These are phyloP conservation scores for Croton setiger DNA, from an alignment of 441 rosid genomes.

Conservation along the genomic window DNA sequence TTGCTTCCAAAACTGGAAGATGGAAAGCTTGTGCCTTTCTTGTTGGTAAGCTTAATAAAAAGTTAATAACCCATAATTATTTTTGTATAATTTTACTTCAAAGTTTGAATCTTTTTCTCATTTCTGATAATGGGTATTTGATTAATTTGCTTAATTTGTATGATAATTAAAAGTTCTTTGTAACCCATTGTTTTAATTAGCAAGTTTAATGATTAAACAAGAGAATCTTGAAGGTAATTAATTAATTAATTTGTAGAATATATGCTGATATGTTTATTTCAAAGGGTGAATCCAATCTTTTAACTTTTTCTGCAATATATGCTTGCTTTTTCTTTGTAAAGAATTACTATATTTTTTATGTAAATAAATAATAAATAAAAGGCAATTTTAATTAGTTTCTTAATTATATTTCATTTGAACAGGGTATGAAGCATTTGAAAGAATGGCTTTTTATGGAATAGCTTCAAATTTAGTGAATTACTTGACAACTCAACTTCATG, in stretches of 20 bases:
- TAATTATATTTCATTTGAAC: not conserved
- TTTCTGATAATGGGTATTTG: not conserved
- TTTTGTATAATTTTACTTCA: not conserved
- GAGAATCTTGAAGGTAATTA: not conserved
- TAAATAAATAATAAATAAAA: not conserved
- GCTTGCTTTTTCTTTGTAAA: not conserved
- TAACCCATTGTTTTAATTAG: not conserved
- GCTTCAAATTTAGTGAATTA: conserved; percentile 79
- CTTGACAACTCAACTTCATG: conserved; percentile 72
- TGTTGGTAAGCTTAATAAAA: conserved; percentile 38
- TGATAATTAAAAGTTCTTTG: not conserved
- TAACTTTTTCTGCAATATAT: not conserved
- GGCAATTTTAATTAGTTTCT: not conserved
- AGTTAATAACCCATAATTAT: too few relatives aligned
- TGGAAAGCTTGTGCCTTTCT: conserved; percentile 93
- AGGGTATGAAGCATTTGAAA: conserved; percentile 93
- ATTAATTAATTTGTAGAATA: not conserved
- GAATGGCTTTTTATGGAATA: conserved; percentile 92
- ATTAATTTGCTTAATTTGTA: not conserved
- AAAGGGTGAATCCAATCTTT: not conserved
- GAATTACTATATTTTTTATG: not conserved
- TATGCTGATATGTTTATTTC: not conserved
- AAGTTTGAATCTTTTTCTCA: not conserved
- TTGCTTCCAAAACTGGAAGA: conserved; percentile 69
- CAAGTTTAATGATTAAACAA: not conserved